Evolutionary conservation across 2,329 filamentous ascomycete genomes (phyloP).

Genomic region (Onygenales sp.): DNA sequence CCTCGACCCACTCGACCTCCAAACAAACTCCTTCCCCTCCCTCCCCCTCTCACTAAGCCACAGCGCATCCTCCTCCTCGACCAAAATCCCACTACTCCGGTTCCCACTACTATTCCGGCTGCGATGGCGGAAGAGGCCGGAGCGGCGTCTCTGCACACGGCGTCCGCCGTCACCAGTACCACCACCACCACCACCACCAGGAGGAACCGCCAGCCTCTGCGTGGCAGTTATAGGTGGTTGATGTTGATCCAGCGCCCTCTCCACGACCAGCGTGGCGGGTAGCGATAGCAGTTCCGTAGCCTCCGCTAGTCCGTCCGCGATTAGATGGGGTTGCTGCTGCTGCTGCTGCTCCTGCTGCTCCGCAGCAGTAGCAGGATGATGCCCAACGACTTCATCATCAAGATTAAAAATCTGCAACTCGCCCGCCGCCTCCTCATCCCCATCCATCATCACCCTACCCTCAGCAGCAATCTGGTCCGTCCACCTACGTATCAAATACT

Average conservation of each 20-base stretch:
- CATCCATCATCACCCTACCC: slow-evolving; percentile 7
- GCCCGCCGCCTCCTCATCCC: slow-evolving; percentile 6
- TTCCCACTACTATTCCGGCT: slow-evolving; percentile 12
- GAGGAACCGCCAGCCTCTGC: slow-evolving; percentile 5
- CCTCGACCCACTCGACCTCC: slow-evolving; percentile 9
- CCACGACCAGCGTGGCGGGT: slow-evolving; percentile 10
- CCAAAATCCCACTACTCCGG: slow-evolving; percentile 12
- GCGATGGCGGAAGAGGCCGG: slow-evolving; percentile 1
- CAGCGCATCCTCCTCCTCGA: slow-evolving; percentile 18
- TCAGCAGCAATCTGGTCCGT: slow-evolving; percentile 22
- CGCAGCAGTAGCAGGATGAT: too few relatives aligned
- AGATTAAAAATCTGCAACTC: background rate
- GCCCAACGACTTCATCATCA: too few relatives aligned
- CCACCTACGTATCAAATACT: slow-evolving; percentile 32
- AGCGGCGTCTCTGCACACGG: slow-evolving; percentile 4
- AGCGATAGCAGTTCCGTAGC: slow-evolving; percentile 12
- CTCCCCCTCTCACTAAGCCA: slow-evolving; percentile 16
- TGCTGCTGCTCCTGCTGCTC: too few relatives aligned
- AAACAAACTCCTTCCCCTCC: slow-evolving; percentile 15
- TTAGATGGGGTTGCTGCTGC: slow-evolving; percentile 1
- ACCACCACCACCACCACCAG: background rate
- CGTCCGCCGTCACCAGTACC: background rate
- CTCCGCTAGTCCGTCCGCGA: slow-evolving; percentile 14
- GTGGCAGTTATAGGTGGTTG: background rate
- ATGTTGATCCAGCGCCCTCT: background rate